Evolutionary conservation across 768 basidiomycete genomes (phyloP).

Genomic region (Pleurotus sapidus): DNA sequence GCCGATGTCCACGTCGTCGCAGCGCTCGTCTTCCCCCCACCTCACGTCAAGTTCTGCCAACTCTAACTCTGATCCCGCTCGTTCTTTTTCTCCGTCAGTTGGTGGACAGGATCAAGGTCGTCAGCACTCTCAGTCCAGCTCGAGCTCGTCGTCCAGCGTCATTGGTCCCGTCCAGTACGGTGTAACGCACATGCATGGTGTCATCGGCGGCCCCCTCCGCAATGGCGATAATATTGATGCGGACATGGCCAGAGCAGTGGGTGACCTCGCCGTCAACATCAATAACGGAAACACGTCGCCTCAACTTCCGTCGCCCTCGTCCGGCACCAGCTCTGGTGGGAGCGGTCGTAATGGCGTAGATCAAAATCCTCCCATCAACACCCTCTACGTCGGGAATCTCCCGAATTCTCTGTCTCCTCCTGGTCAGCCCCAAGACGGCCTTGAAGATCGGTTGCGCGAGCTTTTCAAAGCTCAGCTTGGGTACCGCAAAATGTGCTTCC

Average conservation of each 20-base stretch:
- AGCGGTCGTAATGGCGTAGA: constrained; percentile 57
- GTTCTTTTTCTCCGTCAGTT: constrained; percentile 8
- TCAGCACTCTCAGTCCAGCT: constrained; percentile 20
- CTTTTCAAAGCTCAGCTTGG: constrained; percentile 80
- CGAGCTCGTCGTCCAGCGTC: constrained; percentile 29
- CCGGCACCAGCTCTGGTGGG: constrained; percentile 47
- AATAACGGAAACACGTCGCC: constrained; percentile 61
- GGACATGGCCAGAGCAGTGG: constrained; percentile 38
- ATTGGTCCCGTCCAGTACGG: constrained; percentile 21
- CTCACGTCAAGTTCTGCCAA: constrained; percentile 1
- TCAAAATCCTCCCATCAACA: constrained; percentile 98
- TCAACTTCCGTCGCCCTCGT: constrained; percentile 74
- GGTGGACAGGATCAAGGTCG: constrained; percentile 11
- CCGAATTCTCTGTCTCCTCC: constrained; percentile 74
- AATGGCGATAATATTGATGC: constrained; percentile 16
- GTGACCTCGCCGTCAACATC: constrained; percentile 52
- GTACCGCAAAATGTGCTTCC: constrained; percentile 89
- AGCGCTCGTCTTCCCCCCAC: constrained; percentile 33
- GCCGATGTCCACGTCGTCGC: constrained; percentile 23
- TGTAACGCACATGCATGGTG: constrained; percentile 16
- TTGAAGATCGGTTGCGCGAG: constrained; percentile 84
- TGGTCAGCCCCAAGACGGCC: constrained; percentile 72
- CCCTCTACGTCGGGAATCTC: constrained; percentile 98
- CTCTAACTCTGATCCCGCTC: constrained; percentile 5
- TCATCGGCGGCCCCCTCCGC: constrained; percentile 11